These are phyloP conservation scores for Purpureocillium takamizusanense DNA, from an alignment of 2,329 filamentous ascomycete genomes.

Conservation along the genomic window DNA sequence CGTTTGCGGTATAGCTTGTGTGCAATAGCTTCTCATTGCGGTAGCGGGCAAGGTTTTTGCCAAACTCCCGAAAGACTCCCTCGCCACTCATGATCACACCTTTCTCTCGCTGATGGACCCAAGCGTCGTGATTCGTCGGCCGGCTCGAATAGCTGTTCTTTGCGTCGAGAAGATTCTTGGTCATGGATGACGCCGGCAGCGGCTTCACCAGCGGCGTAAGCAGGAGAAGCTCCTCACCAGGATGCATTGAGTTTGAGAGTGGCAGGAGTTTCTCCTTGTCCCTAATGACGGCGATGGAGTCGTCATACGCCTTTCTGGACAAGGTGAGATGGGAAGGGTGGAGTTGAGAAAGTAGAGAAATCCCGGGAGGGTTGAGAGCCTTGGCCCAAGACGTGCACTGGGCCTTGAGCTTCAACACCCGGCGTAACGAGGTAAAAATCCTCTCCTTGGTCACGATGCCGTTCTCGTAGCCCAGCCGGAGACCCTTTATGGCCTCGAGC, in stretches of 20 bases:
- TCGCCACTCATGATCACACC: slow-evolving; percentile 79
- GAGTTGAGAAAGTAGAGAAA: slow-evolving; percentile 66
- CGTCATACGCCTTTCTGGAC: slow-evolving; percentile 80
- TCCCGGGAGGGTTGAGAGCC: slow-evolving; percentile 78
- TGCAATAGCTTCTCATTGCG: slow-evolving; percentile 81
- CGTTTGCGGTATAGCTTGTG: slow-evolving; percentile 91
- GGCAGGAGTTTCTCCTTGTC: slow-evolving; percentile 83
- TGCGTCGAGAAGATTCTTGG: slow-evolving; percentile 56
- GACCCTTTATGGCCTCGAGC: slow-evolving; percentile 80
- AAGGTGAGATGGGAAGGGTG: slow-evolving; percentile 75
- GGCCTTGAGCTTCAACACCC: slow-evolving; percentile 73
- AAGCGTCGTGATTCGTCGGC: slow-evolving; percentile 41
- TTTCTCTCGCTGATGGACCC: slow-evolving; percentile 46
- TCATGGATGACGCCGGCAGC: slow-evolving; percentile 79
- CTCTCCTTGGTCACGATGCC: slow-evolving; percentile 76
- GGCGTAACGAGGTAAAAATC: slow-evolving; percentile 69
- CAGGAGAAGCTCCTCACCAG: slow-evolving; percentile 80
- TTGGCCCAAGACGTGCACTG: slow-evolving; percentile 85
- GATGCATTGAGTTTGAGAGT: slow-evolving; percentile 69
- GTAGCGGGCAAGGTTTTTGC: slow-evolving; percentile 76
- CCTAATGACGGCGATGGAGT: slow-evolving; percentile 84
- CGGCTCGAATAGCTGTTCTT: slow-evolving; percentile 27
- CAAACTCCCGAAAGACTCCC: slow-evolving; percentile 83
- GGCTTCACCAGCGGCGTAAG: slow-evolving; percentile 87
- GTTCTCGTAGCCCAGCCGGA: slow-evolving; percentile 84